These are phyloP conservation scores for Crotalaria pallida DNA, from an alignment of 306 rosid genomes.

Conservation along the genomic window DNA sequence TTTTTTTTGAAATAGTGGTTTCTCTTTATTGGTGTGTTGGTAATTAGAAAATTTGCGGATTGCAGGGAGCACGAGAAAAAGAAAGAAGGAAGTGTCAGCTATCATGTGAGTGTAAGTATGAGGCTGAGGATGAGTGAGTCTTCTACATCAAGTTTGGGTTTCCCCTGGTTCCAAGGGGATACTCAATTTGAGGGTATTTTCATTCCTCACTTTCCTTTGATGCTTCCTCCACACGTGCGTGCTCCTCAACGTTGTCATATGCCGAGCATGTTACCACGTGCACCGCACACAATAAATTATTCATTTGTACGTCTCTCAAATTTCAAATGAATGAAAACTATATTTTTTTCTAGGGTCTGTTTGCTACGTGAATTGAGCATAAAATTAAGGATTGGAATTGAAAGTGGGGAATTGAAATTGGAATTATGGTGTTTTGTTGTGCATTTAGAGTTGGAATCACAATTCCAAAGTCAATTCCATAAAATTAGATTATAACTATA, in stretches of 20 bases:
- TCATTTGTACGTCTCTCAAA: background rate
- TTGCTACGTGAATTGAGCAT: too few relatives aligned
- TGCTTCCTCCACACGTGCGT: conserved; percentile 56
- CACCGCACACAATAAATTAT: background rate
- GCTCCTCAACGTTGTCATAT: conserved; percentile 30
- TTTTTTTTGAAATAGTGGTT: background rate
- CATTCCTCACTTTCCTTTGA: conserved; percentile 17
- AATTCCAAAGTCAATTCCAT: too few relatives aligned
- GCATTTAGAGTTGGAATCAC: too few relatives aligned
- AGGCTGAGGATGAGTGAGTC: background rate
- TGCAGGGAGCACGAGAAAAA: conserved; percentile 69
- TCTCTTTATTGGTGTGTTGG: conserved; percentile 15
- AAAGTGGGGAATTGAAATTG: too few relatives aligned
- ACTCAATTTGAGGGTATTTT: background rate
- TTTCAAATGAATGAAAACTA: background rate
- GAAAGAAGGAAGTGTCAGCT: conserved; percentile 63
- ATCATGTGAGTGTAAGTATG: conserved; percentile 53
- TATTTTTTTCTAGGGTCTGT: too few relatives aligned
- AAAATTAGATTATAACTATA: too few relatives aligned
- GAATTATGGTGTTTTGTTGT: too few relatives aligned
- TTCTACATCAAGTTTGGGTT: conserved; percentile 39
- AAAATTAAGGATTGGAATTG: too few relatives aligned
- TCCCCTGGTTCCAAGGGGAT: background rate
- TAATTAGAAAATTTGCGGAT: conserved; percentile 27
- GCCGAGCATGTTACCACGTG: conserved; percentile 57